These are phyloP conservation scores for Colletotrichum agaves DNA, from an alignment of 2,329 filamentous ascomycete species.

Conservation along the genomic window DNA sequence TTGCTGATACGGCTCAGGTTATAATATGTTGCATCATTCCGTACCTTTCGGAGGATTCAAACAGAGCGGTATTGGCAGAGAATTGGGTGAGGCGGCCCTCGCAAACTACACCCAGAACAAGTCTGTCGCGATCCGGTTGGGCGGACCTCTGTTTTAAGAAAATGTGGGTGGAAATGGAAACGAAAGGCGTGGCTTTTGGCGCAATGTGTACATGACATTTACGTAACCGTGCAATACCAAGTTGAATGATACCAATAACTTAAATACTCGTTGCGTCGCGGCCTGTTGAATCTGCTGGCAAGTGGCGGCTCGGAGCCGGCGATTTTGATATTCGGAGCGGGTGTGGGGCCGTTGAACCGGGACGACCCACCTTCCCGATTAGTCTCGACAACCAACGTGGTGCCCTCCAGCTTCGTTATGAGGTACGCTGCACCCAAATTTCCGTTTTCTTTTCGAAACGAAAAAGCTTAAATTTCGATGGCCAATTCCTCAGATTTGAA, in stretches of 20 bases:
- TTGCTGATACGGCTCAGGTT: conserved; percentile 42
- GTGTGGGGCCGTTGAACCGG: neutral
- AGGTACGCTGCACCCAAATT: no score
- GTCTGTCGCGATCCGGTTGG: conserved; percentile 68
- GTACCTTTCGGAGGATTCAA: conserved; percentile 81
- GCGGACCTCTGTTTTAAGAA: conserved; percentile 53
- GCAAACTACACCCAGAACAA: conserved; percentile 77
- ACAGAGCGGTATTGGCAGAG: conserved; percentile 80
- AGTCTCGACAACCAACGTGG: no score
- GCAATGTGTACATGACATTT: conserved; percentile 37
- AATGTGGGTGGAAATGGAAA: conserved; percentile 16
- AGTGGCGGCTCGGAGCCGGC: neutral
- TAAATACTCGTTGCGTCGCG: neutral
- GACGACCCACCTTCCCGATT: no score
- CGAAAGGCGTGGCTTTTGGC: conserved; percentile 29
- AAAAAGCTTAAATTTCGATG: no score
- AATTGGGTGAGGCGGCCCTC: conserved; percentile 76
- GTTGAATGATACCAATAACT: conserved; percentile 34
- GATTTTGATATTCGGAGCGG: neutral
- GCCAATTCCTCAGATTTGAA: no score
- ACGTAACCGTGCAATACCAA: conserved; percentile 32
- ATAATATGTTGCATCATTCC: conserved; percentile 79
- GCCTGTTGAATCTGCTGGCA: neutral
- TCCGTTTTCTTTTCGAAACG: no score
- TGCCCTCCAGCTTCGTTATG: no score